Conservation (phyloP, 208 protist genomes). For the Crithidia brevicula region DNA sequence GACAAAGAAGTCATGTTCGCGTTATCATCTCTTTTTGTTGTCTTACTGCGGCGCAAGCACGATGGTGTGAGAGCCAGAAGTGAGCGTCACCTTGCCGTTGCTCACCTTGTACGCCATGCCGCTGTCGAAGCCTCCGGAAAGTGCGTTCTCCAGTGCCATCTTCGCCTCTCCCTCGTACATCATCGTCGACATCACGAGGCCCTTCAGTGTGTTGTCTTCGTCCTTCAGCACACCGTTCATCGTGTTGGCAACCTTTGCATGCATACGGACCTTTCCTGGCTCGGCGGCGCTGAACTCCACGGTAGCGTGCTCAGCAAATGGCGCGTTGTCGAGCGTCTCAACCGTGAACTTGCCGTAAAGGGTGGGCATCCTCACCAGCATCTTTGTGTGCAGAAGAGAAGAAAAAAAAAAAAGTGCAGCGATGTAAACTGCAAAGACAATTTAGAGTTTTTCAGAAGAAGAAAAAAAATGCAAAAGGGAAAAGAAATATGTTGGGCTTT, state of each 20-base stretch:
- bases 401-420: too few species aligned
- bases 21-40: neutral
- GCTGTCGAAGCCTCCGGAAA: conserved; percentile 32
- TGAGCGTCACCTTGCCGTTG: conserved; percentile 32
- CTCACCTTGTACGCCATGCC: conserved; percentile 38
- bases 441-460: too few species aligned
- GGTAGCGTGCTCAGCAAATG: conserved; percentile 10
- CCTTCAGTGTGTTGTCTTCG: conserved; percentile 34
- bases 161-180: conserved; percentile 29
- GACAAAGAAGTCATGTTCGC: neutral
- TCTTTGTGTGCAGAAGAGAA: neutral
- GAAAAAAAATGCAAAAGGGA: too few species aligned
- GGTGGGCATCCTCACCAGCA: conserved; percentile 13
- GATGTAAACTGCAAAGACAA: too few species aligned
- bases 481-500: too few species aligned
- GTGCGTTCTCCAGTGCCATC: conserved; percentile 39
- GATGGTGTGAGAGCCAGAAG: conserved; percentile 26
- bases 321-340: conserved; percentile 29
- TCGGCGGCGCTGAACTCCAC: conserved; percentile 15
- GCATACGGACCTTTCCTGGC: conserved; percentile 10
- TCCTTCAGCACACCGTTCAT: conserved; percentile 40
- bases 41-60: conserved; percentile 23
- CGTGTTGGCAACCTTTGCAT: conserved; percentile 37
- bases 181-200: conserved; percentile 47
- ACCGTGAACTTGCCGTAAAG: conserved; percentile 42